These are phyloP conservation scores for Cryptococcus sp. DNA, from an alignment of 1,284 basidiomycete genomes.

Conservation along the genomic window DNA sequence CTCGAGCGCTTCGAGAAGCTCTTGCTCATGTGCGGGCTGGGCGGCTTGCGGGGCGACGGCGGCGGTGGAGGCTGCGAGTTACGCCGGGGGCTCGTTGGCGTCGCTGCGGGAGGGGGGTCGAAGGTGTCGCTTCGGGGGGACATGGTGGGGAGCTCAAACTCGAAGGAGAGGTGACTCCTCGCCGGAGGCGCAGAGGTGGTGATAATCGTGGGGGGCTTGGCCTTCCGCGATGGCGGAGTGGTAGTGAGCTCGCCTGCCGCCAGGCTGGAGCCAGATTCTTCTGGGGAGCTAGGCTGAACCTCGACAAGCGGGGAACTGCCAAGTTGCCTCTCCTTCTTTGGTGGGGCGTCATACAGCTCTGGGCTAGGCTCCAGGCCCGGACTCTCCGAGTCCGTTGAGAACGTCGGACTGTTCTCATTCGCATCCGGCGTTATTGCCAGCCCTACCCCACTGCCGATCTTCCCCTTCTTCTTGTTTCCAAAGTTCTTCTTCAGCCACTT, in stretches of 20 bases:
- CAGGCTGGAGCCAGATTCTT: no score
- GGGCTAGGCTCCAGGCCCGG: slow-evolving; percentile 1
- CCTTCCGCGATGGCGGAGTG: slow-evolving; percentile 24
- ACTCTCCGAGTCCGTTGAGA: slow-evolving; percentile 1
- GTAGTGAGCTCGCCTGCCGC: background rate
- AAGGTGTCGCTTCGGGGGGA: slow-evolving; percentile 50
- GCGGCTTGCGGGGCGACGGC: slow-evolving; percentile 33
- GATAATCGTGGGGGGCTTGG: slow-evolving; percentile 34
- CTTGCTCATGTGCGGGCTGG: slow-evolving; percentile 47
- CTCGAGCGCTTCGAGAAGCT: slow-evolving; percentile 49
- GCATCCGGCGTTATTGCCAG: background rate
- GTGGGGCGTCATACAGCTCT: background rate
- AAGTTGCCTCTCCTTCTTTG: no score
- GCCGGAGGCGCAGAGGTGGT: slow-evolving; percentile 24
- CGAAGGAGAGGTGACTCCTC: slow-evolving; percentile 35
- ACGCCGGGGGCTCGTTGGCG: slow-evolving; percentile 8
- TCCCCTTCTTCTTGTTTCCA: slow-evolving; percentile 36
- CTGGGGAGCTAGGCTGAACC: no score
- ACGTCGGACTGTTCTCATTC: background rate
- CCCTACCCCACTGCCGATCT: background rate
- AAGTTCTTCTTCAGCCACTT: slow-evolving; percentile 49
- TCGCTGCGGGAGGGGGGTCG: slow-evolving; percentile 31
- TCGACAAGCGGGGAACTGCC: no score
- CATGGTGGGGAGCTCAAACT: slow-evolving; percentile 49
- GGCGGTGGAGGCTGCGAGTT: slow-evolving; percentile 19